Evolutionary conservation across 2,329 filamentous ascomycete genomes (phyloP).

Genomic region (Dothideomycetes sp.): DNA sequence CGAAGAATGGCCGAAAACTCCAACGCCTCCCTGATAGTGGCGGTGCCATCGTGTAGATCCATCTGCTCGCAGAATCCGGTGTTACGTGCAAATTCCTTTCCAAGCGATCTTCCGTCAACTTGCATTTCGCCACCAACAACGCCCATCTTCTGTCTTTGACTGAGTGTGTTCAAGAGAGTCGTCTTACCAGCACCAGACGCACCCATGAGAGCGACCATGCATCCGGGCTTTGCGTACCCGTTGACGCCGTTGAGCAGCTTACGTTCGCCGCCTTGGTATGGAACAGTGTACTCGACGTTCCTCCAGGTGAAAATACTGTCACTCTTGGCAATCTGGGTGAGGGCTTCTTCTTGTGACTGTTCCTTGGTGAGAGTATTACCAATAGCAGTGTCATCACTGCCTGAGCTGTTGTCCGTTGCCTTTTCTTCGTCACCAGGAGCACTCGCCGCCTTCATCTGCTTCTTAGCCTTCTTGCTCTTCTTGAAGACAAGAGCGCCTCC

Average conservation of each 20-base stretch:
- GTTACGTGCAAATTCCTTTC: conserved; percentile 53
- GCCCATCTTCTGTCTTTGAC: conserved; percentile 59
- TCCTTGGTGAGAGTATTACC: conserved; percentile 17
- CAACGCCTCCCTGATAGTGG: conserved; percentile 56
- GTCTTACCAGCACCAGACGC: conserved; percentile 77
- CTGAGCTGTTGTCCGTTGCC: conserved; percentile 18
- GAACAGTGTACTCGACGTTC: conserved; percentile 61
- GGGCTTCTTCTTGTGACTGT: conserved; percentile 27
- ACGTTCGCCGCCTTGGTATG: conserved; percentile 51
- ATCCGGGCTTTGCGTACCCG: conserved; percentile 69
- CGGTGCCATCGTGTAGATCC: conserved; percentile 58
- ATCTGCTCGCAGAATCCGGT: conserved; percentile 65
- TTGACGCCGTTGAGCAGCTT: conserved; percentile 58
- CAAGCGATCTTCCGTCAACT: conserved; percentile 55
- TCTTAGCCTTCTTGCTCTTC: conserved; percentile 52
- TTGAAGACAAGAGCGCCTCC: conserved; percentile 65
- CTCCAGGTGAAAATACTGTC: conserved; percentile 61
- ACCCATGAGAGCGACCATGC: conserved; percentile 73
- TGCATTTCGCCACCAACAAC: conserved; percentile 58
- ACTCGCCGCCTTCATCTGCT: conserved; percentile 36
- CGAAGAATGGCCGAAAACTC: conserved; percentile 58
- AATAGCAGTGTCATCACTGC: conserved; percentile 18
- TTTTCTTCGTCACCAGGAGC: conserved; percentile 49
- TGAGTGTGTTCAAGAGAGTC: conserved; percentile 66
- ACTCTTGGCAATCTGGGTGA: conserved; percentile 42